Evolutionary conservation across 129 eudicot species (phyloP), one percentile per base, ranked within the genome.

Genomic region (Artemisia tridentata): DNA sequence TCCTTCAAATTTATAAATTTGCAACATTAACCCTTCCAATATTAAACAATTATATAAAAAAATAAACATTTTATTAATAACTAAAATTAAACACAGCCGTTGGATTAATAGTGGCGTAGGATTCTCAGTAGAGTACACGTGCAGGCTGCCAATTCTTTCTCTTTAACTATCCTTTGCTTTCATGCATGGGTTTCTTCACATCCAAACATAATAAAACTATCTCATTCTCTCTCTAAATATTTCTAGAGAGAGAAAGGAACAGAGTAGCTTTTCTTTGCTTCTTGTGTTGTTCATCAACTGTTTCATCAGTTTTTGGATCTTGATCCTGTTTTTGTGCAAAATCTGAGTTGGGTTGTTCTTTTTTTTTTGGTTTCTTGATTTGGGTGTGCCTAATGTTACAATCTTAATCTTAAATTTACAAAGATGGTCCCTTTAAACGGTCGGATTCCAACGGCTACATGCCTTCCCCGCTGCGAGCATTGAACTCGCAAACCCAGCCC

Each of bases 101-200:
- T 69, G 75, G 89, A 84, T 85, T 18, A 61, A 31, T 52, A 79
- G 21, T 78, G 69, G 81, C 86, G 96, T 72, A 67, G 87, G 79
- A 91, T 85, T 72, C 85, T 81, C 74, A 80, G 78, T 85, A 82
- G 85, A 79, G 83, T 82, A 88, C 96, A 86, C 88, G 93, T 84
- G 91, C 85, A 69, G 62, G 78, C 81, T 50, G 17, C 43, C 43
- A 34, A 34, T 34, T 50, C 1, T 80, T 81, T 75, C 82, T 76
- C 77, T 87, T 79, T 69, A 83, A 81, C 92, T 65, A 80, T 84
- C 92, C 80, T 91, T n/a, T 88, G 90, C 88, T 88, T 88, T 78
- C 96, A 69, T 88, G 96, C 97, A 88, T 88, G 93, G 91, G 86
- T 79, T 86, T 91, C 91, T 92, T 70, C 84, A 68, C 85, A 86